Conservation (phyloP, 768 basidiomycete genomes). For the Exidia glandulosa region DNA sequence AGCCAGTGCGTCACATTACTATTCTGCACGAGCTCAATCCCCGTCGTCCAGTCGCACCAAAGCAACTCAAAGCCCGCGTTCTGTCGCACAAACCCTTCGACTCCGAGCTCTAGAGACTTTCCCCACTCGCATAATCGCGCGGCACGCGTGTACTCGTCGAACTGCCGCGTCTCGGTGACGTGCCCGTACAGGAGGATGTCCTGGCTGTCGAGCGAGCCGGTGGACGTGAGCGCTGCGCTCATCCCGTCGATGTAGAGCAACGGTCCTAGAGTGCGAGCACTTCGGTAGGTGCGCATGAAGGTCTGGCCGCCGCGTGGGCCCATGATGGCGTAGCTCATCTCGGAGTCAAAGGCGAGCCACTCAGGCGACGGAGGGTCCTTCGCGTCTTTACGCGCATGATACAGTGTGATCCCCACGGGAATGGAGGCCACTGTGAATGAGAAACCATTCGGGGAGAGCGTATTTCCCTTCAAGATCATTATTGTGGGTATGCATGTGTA, state of each 20-base stretch:
- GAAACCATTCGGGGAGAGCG: slow-evolving; percentile 12
- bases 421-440: slow-evolving; percentile 13
- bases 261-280: slow-evolving; percentile 8
- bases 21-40: slow-evolving; percentile 11
- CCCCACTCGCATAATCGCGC: slow-evolving; percentile 11
- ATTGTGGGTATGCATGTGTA: not conserved
- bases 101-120: slow-evolving; percentile 6
- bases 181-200: slow-evolving; percentile 14
- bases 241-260: slow-evolving; percentile 13
- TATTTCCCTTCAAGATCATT: slow-evolving; percentile 1
- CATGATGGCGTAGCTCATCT: slow-evolving; percentile 18
- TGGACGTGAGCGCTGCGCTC: slow-evolving; percentile 9
- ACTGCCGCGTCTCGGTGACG: slow-evolving; percentile 8
- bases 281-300: slow-evolving; percentile 13
- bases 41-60: slow-evolving; percentile 15
- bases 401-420: slow-evolving; percentile 12
- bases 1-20: slow-evolving; percentile 12
- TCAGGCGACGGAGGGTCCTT: slow-evolving; percentile 12
- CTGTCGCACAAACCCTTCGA: slow-evolving; percentile 19
- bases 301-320: slow-evolving; percentile 7
- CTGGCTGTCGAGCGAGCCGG: slow-evolving; percentile 17
- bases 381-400: slow-evolving; percentile 14
- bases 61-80: slow-evolving; percentile 20
- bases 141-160: slow-evolving; percentile 16
- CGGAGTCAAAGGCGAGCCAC: slow-evolving; percentile 17